Evolutionary conservation across 140 eudicot genomes (phyloP), one percentile per base, ranked within the genome.

Genomic region (Erigeron philadelphicus): DNA sequence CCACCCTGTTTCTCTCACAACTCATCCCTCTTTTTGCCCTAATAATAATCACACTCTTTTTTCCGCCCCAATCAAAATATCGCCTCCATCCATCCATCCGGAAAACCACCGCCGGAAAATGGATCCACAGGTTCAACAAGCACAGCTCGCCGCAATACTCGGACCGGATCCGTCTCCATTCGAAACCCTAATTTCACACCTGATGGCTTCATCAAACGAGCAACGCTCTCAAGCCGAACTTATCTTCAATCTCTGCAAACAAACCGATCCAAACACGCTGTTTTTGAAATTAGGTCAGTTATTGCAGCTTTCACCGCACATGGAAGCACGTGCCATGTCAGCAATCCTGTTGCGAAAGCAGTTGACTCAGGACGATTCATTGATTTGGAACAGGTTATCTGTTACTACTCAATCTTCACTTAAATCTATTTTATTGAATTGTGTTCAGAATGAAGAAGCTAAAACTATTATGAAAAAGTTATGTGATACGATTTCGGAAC

Each of bases 171-270:
- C 94, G 54, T 81, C 91, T 43, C 95, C 83, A 2, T 81, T 90
- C 83, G 97, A 87, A 67, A 78, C 95, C 73, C 86, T 91, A 66
- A 88, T 91, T 10, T 82, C 96, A 4, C 88, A 86, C 19, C 87
- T 91, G 19, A 91, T 91, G 98, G 81, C 96, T 15, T 68, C 98
- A 11, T 84, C 89, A 8, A 91, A 91, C 82, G 98, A 91, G 57
- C 98, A 86, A 63, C 84, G 98, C 49, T 91, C 98, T 16, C 86
- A 91, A 64, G 97, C 97, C 4, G 97, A 91, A 63, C 59, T 79
- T 11, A 43, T 89, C 43, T 91, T 91, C 80, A 88, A 91, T 68
- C 74, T 91, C 15, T 78, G 89, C 76, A 88, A 88, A 81, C 90
- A 88, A 72, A 82, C 82, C 60, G 85, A 88, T 78, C 96, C 98